Conservation (phyloP, 441 rosid species). For the Gossypium schwendimanii region DNA sequence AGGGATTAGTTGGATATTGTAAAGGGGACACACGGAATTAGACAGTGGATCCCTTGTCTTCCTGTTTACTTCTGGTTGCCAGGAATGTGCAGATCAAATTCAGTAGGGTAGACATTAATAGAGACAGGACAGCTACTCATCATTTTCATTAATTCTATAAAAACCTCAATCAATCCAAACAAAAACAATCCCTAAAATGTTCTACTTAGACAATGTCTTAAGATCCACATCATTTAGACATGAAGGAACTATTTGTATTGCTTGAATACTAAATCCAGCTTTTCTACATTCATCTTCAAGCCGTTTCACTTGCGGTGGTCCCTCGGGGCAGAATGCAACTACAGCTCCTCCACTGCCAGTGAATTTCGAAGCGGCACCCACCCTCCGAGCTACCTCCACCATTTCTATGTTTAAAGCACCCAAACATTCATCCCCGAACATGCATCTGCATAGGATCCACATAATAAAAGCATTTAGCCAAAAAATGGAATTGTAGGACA, state of each 20-base stretch:
- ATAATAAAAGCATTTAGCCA: neutral
- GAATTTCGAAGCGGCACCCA: slow-evolving; percentile 81
- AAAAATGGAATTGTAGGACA: neutral
- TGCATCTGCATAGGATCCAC: slow-evolving; percentile 32
- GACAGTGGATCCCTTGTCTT: too few species aligned
- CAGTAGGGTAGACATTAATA: too few species aligned
- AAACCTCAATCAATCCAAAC: neutral
- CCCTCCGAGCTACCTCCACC: slow-evolving; percentile 76
- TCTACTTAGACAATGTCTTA: slow-evolving; percentile 19
- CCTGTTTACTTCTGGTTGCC: too few species aligned
- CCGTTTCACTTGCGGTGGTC: slow-evolving; percentile 51
- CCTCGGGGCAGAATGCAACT: slow-evolving; percentile 70
- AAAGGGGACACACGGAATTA: too few species aligned
- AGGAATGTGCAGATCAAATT: too few species aligned
- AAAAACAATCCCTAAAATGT: neutral
- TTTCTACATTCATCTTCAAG: slow-evolving; percentile 64
- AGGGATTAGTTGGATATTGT: too few species aligned
- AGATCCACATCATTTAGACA: slow-evolving; percentile 39
- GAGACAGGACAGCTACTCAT: neutral
- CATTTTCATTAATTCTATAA: neutral
- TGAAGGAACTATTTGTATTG: slow-evolving; percentile 51
- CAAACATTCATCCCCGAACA: slow-evolving; percentile 78
- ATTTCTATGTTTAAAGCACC: slow-evolving; percentile 75
- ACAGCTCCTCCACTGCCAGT: slow-evolving; percentile 97
- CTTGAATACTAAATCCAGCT: slow-evolving; percentile 54